These are phyloP conservation scores for Taxillus chinensis DNA, from an alignment of 164 flowering plant genomes.

Conservation along the genomic window DNA sequence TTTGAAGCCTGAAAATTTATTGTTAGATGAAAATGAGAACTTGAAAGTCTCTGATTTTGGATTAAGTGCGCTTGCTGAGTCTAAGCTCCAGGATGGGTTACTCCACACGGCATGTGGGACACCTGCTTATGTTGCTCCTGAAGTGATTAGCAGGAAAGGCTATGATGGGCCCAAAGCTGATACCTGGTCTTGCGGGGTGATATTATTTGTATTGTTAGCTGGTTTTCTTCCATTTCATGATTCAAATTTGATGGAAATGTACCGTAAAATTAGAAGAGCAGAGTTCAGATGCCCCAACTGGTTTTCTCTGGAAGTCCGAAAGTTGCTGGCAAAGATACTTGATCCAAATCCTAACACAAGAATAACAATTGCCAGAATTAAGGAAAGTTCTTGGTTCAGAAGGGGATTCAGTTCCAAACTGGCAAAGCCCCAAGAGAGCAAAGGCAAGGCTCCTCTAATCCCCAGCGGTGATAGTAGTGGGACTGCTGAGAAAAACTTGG, in stretches of 20 bases:
- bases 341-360: slow-evolving; percentile 62
- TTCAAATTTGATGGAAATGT: slow-evolving; percentile 76
- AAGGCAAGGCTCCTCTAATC: slow-evolving; percentile 7
- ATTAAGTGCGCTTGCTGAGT: slow-evolving; percentile 61
- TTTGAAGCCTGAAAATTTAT: slow-evolving; percentile 73
- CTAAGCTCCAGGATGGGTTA: slow-evolving; percentile 60
- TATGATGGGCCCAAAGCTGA: slow-evolving; percentile 82
- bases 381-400: slow-evolving; percentile 58
- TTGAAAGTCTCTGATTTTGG: slow-evolving; percentile 78
- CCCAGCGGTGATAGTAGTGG: slow-evolving; percentile 7
- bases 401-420: slow-evolving; percentile 26
- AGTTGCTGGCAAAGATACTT: slow-evolving; percentile 40
- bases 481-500: slow-evolving; percentile 22
- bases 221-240: slow-evolving; percentile 84
- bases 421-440: slow-evolving; percentile 12
- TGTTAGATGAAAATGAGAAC: slow-evolving; percentile 68
- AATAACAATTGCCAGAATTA: slow-evolving; percentile 52
- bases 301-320: slow-evolving; percentile 52
- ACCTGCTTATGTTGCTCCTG: slow-evolving; percentile 86
- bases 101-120: slow-evolving; percentile 86
- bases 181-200: slow-evolving; percentile 85
- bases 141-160: slow-evolving; percentile 61
- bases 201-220: slow-evolving; percentile 59
- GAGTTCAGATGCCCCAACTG: slow-evolving; percentile 66
- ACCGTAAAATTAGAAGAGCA: slow-evolving; percentile 60